Evolutionary conservation across 371 early-diverging fungal genomes (phyloP).

Genomic region (Lichtheimia corymbifera): DNA sequence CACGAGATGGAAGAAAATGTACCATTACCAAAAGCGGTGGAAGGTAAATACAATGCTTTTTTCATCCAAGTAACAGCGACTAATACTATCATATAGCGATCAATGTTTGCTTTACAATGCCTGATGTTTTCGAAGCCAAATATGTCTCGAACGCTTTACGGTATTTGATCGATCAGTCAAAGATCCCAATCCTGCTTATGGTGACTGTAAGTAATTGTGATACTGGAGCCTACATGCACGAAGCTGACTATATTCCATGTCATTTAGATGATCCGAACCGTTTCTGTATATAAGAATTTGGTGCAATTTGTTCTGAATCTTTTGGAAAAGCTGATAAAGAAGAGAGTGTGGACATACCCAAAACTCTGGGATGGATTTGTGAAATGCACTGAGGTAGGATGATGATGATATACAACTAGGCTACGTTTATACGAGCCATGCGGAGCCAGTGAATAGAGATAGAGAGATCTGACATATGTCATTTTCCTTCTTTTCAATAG

Average conservation of each 20-base stretch:
- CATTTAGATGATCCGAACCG: slow-evolving; percentile 60
- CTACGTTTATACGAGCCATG: background rate
- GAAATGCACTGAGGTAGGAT: slow-evolving; percentile 54
- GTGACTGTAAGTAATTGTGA: slow-evolving; percentile 51
- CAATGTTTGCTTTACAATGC: slow-evolving; percentile 68
- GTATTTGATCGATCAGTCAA: slow-evolving; percentile 62
- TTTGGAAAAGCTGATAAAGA: slow-evolving; percentile 59
- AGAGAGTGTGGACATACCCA: slow-evolving; percentile 69
- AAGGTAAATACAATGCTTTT: slow-evolving; percentile 37
- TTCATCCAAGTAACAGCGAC: background rate
- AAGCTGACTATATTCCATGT: background rate
- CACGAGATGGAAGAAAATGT: slow-evolving; percentile 37
- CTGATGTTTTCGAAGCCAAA: slow-evolving; percentile 68
- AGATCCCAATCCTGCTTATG: slow-evolving; percentile 74
- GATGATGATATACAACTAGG: background rate
- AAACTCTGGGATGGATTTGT: slow-evolving; percentile 83
- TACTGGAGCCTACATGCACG: background rate
- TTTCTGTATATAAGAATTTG: slow-evolving; percentile 62
- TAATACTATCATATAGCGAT: slow-evolving; percentile 46
- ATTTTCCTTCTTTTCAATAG: slow-evolving; percentile 21
- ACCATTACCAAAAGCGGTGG: slow-evolving; percentile 41
- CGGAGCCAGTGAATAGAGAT: background rate
- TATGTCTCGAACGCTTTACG: slow-evolving; percentile 66
- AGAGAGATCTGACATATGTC: background rate
- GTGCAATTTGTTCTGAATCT: slow-evolving; percentile 59